A percentile compares a stretch with the other conserved stretches of the same genome.
phyloP scores from a whole-genome alignment of 1,284 basidiomycete genomes.

The Cryptococcus sp. region DNA sequence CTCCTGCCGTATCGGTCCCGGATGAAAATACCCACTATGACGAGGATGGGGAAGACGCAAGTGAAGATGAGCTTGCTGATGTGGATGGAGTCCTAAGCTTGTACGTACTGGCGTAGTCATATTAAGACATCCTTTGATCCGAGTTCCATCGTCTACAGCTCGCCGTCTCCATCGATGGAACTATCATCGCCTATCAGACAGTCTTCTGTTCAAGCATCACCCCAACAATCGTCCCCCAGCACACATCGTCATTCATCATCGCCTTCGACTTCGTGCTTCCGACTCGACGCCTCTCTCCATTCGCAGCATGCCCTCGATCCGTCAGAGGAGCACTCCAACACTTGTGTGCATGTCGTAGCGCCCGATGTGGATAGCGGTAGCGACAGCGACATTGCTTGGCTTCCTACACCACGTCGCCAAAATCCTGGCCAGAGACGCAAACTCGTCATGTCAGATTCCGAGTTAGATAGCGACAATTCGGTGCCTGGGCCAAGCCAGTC shows the following conservation, averaged over 20 bases:
- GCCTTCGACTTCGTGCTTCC: neutral
- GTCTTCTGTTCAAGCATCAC: neutral
- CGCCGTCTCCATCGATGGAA: too few species aligned
- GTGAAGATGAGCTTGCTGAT: constrained; percentile 4
- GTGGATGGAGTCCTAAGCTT: constrained; percentile 7
- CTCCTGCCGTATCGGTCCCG: too few species aligned
- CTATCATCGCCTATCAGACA: too few species aligned
- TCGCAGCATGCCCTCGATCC: too few species aligned
- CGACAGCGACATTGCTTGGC: neutral
- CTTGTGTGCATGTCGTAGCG: too few species aligned
- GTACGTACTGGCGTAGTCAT: neutral
- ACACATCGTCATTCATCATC: neutral
- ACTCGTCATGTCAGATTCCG: constrained; percentile 15
- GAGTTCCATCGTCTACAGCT: neutral
- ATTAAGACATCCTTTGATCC: neutral
- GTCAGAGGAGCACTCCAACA: too few species aligned
- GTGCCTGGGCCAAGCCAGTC: neutral
- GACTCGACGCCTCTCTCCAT: too few species aligned
- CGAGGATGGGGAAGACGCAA: neutral
- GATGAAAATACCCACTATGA: neutral
- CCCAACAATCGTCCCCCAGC: neutral
- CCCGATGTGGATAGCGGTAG: too few species aligned
- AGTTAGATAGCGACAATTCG: neutral
- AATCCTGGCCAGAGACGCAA: constrained; percentile 1
- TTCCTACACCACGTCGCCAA: constrained; percentile 1